Evolutionary conservation across 805 yeast species (phyloP).

Genomic region (Suhomyces sp.): DNA sequence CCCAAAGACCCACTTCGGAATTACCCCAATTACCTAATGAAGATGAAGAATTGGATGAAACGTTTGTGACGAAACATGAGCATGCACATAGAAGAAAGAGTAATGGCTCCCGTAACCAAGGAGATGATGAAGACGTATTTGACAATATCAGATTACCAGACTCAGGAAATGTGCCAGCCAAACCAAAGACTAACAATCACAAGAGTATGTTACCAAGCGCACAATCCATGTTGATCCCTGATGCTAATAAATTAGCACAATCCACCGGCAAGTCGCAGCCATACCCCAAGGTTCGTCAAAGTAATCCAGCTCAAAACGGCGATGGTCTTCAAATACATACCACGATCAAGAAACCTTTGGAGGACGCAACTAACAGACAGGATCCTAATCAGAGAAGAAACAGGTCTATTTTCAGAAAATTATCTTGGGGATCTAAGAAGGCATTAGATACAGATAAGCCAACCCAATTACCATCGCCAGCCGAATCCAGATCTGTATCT

Average conservation of each 20-base stretch:
- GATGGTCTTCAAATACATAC: conserved; percentile 1
- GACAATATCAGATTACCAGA: conserved; percentile 50
- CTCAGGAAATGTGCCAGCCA: conserved; percentile 6
- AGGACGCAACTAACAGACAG: conserved; percentile 31
- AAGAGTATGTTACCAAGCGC: conserved; percentile 34
- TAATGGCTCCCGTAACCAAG: conserved; percentile 7
- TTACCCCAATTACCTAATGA: conserved; percentile 29
- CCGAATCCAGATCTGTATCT: conserved; percentile 26
- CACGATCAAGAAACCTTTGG: conserved; percentile 26
- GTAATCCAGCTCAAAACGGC: conserved; percentile 8
- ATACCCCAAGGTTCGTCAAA: conserved; percentile 22
- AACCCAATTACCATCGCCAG: conserved; percentile 34
- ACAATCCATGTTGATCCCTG: conserved; percentile 35
- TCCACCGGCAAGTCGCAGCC: conserved; percentile 10
- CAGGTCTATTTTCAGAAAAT: conserved; percentile 46
- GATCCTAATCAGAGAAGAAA: conserved; percentile 24
- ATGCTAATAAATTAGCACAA: conserved; percentile 9
- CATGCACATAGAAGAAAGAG: conserved; percentile 17
- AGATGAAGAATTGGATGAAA: conserved; percentile 24
- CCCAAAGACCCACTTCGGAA: conserved; percentile 21
- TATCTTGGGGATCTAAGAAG: conserved; percentile 49
- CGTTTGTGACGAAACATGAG: conserved; percentile 39
- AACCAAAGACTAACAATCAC: conserved; percentile 1
- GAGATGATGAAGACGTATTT: conserved; percentile 29
- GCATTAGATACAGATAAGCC: conserved; percentile 21